Base-by-base conservation (phyloP, 352 stramenopile species). In the Phytophthora litchii region DNA sequence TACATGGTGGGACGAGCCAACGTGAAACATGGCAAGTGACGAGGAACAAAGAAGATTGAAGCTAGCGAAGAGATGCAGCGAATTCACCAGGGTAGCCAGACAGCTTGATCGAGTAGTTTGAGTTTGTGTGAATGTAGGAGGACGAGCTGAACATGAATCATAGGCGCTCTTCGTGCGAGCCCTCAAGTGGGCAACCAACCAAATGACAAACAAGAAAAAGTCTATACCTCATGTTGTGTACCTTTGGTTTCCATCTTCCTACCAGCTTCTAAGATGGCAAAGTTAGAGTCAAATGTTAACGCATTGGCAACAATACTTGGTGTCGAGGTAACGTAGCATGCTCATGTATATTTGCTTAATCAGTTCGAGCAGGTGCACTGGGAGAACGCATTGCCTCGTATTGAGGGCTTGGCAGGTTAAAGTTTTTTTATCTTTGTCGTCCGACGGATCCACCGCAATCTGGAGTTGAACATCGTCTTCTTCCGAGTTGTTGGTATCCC, bases 271-370 rank as follows among this genome's bases (percentile, higher is more conserved):
- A n/a, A n/a, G n/a, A n/a, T n/a, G n/a, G n/a, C n/a, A n/a, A n/a
- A n/a, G n/a, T n/a, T n/a, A n/a, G n/a, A n/a, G n/a, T n/a, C n/a
- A n/a, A n/a, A n/a, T n/a, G n/a, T n/a, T n/a, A n/a, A n/a, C n/a
- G n/a, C n/a, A n/a, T n/a, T n/a, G n/a, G n/a, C n/a, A n/a, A n/a
- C n/a, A n/a, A n/a, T n/a, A n/a, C n/a, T n/a, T n/a, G n/a, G n/a
- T n/a, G n/a, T n/a, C n/a, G n/a, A n/a, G n/a, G n/a, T n/a, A n/a
- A n/a, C n/a, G n/a, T n/a, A n/a, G n/a, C n/a, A n/a, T n/a, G n/a
- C n/a, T n/a, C n/a, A n/a, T n/a, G n/a, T n/a, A n/a, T 59, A 68
- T 64, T 68, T 55, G 38, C 64, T 40, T 69, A 69, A 31, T 68
- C 49, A n/a, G 16, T 31, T 17, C 51, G 59, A 20, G 31, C 32